These are phyloP conservation scores for Cokeromyces recurvatus DNA, from an alignment of 371 early-diverging fungal species.

Conservation along the genomic window DNA sequence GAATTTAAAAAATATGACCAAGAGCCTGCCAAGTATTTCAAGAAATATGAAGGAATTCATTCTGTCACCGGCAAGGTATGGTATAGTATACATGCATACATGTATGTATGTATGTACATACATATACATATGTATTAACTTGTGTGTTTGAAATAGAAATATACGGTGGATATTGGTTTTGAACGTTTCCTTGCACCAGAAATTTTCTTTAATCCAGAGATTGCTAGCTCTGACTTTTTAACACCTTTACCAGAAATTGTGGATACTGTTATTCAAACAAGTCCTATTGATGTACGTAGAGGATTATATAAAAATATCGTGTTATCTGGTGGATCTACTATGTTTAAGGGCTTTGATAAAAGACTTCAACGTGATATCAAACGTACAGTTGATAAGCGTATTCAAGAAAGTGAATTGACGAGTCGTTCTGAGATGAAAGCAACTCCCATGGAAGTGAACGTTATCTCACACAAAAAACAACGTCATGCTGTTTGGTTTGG, in stretches of 20 bases:
- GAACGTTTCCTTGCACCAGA: conserved; percentile 98
- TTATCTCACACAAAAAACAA: conserved; percentile 96
- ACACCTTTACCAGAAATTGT: conserved; percentile 95
- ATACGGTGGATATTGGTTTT: conserved; percentile 93
- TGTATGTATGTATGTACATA: neutral
- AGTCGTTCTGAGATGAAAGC: conserved; percentile 65
- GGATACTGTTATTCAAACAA: conserved; percentile 92
- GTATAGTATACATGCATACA: neutral
- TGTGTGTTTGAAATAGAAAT: conserved; percentile 58
- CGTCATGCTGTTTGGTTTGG: conserved; percentile 99
- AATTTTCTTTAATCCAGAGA: conserved; percentile 98
- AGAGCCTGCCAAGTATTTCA: conserved; percentile 85
- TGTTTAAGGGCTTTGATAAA: conserved; percentile 95
- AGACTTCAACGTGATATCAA: conserved; percentile 94
- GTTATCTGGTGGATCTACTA: conserved; percentile 96
- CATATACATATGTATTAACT: too few species aligned
- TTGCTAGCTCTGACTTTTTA: conserved; percentile 93
- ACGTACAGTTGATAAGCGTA: conserved; percentile 80
- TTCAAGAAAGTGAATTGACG: conserved; percentile 65
- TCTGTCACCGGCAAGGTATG: conserved; percentile 80
- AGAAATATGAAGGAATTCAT: conserved; percentile 79
- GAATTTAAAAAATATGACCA: conserved; percentile 94
- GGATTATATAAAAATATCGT: conserved; percentile 98
- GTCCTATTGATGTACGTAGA: conserved; percentile 95
- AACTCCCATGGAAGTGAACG: conserved; percentile 90